Evolutionary conservation across 139 green algal genomes (phyloP).

Genomic region (Coelastrella sp.): DNA sequence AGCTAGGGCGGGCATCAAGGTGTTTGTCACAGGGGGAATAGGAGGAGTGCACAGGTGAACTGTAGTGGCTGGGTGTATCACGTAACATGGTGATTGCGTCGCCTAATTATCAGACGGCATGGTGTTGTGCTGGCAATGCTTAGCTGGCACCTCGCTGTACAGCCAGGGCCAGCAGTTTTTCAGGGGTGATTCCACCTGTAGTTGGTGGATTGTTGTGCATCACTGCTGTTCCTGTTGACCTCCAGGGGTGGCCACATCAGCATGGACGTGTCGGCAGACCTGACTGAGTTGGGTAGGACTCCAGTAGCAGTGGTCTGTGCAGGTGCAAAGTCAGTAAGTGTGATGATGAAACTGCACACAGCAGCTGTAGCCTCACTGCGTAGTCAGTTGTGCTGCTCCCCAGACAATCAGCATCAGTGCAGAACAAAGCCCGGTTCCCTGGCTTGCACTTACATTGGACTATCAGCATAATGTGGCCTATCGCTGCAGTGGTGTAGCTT

Average conservation of each 20-base stretch:
- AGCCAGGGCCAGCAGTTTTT: no score
- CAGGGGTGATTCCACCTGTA: no score
- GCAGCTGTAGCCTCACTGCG: neutral
- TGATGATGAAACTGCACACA: no score
- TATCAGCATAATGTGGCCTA: no score
- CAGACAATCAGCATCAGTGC: no score
- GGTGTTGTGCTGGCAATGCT: neutral
- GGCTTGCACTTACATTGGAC: no score
- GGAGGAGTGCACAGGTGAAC: conserved; percentile 69
- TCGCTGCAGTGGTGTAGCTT: no score
- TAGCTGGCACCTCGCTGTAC: no score
- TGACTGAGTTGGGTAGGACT: conserved; percentile 90
- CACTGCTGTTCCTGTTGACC: no score
- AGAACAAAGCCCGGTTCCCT: no score
- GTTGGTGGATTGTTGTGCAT: no score
- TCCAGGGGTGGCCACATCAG: conserved; percentile 79
- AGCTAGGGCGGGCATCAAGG: conserved; percentile 78
- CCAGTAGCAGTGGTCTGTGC: conserved; percentile 96
- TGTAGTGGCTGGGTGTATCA: neutral
- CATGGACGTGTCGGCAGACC: conserved; percentile 93
- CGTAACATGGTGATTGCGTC: neutral
- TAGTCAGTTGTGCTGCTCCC: no score
- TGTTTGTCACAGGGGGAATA: conserved; percentile 80
- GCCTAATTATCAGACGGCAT: neutral
- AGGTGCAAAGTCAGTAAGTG: conserved; percentile 90